Base-by-base conservation (phyloP, 2,329 filamentous ascomycete species). In the Diaporthe batatas region DNA sequence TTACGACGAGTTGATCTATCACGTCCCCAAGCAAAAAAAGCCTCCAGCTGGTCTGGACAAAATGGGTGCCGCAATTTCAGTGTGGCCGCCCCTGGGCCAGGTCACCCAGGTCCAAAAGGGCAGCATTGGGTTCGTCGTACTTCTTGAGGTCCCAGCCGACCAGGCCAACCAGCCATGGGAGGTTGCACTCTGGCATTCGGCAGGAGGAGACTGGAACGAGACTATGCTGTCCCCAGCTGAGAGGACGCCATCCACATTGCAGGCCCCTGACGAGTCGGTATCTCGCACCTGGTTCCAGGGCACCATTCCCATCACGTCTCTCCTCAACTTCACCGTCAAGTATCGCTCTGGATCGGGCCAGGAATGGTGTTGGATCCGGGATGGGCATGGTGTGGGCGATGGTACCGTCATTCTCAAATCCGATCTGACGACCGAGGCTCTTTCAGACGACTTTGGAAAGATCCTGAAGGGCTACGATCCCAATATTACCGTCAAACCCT, bases 1-100 rank as follows among this genome's bases (percentile, higher is more conserved):
- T 74, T 80, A 84, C 76, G 78, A 77, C 73, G 78, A 82, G 58
- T 80, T 81, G 49, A 82, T 84, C 70, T 81, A 83, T 71, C 78
- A 81, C 71, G 77, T 84, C 51, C 80, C 83, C 34, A 81, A 82
- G 71, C 83, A 83, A 72, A 84, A 82, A 69, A 75, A 77, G 44
- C 73, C 79, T 51, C 79, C 79, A 34, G 51, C 65, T 39, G 71
- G 79, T 58, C 6, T 77, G 53, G 77, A 80, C 68, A 75, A 73
- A 2, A 86, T 85, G 82, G 81, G 80, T 8, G 79, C 81, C 47
- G 77, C 78, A 16, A 76, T 89, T 23, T 84, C 84, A 29, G 86
- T 85, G 73, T 91, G 91, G 78, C 95, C 95, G 16, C 90, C 94
- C 1, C 82, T 98, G 68, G 94, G 92, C 2, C 93, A 95, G 79